Percentiles rank a stretch among this genome's conserved stretches.
These are phyloP conservation scores for Phialophora chinensis DNA, from an alignment of 2,329 filamentous ascomycete genomes.

Conservation along the genomic window DNA sequence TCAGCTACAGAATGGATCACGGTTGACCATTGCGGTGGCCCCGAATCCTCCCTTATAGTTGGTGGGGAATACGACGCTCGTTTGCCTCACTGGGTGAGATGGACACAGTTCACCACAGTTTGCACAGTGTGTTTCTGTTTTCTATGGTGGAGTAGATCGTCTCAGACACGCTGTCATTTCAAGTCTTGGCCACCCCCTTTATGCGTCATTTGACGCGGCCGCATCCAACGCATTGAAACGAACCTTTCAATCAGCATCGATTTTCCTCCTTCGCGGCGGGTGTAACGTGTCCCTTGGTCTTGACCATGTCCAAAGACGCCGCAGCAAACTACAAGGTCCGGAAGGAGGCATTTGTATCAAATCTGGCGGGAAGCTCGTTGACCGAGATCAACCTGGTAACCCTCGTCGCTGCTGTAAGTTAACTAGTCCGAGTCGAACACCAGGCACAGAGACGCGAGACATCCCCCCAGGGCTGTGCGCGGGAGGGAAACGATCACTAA, in stretches of 20 bases:
- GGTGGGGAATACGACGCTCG: background rate
- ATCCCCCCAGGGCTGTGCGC: slow-evolving; percentile 24
- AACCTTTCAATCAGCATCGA: background rate
- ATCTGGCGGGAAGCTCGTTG: slow-evolving; percentile 81
- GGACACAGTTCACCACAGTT: no score
- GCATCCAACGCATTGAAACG: background rate
- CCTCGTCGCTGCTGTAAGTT: slow-evolving; percentile 78
- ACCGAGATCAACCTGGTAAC: slow-evolving; percentile 87
- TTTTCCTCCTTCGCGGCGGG: background rate
- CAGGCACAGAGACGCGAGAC: no score
- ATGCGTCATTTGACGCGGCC: background rate
- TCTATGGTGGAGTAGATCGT: no score
- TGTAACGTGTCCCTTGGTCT: background rate
- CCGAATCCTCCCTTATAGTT: background rate
- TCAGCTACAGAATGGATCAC: no score
- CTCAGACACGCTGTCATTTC: background rate
- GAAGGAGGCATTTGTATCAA: slow-evolving; percentile 96
- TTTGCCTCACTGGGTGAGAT: background rate
- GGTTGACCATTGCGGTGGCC: no score
- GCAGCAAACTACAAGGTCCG: slow-evolving; percentile 76
- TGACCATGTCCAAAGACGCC: slow-evolving; percentile 36
- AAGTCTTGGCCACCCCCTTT: slow-evolving; percentile 2
- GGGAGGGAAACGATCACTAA: background rate
- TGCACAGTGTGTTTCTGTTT: no score
- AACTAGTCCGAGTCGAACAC: no score